phyloP scores from a whole-genome alignment of 2,329 filamentous ascomycete species.

The Coniella lustricola region DNA sequence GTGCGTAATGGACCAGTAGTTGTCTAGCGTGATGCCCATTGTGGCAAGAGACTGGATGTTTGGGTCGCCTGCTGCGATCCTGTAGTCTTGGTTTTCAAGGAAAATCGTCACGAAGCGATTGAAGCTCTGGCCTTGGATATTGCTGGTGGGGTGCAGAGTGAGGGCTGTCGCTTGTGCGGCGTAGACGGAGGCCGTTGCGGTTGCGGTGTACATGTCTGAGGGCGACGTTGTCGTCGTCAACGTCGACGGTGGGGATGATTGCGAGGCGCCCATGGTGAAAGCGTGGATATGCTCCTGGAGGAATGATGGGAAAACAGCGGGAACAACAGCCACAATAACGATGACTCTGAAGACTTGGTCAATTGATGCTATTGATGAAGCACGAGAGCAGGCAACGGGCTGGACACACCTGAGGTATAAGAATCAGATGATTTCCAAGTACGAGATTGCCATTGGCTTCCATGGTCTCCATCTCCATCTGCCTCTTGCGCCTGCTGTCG shows the following conservation, averaged over 20 bases:
- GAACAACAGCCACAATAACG: too few species aligned
- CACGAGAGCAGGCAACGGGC: too few species aligned
- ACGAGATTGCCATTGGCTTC: too few species aligned
- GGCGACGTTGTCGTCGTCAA: constrained; percentile 7
- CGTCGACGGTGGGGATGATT: neutral
- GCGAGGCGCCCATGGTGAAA: constrained; percentile 11
- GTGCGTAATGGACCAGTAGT: constrained; percentile 49
- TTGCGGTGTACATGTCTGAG: constrained; percentile 21
- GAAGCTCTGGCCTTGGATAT: constrained; percentile 47
- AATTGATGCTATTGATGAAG: too few species aligned
- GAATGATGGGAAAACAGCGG: too few species aligned
- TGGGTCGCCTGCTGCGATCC: constrained; percentile 39
- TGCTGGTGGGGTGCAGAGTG: constrained; percentile 34
- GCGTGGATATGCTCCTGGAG: too few species aligned
- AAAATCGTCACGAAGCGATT: constrained; percentile 54
- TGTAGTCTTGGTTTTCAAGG: constrained; percentile 52
- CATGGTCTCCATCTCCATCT: too few species aligned
- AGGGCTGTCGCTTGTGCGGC: constrained; percentile 36
- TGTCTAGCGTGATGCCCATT: constrained; percentile 48
- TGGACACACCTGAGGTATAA: too few species aligned
- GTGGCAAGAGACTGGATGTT: constrained; percentile 42
- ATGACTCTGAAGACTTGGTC: too few species aligned
- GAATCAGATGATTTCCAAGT: too few species aligned
- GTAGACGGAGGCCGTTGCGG: constrained; percentile 25
- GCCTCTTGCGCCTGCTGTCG: too few species aligned